A percentile compares a stretch with the other conserved stretches of the same genome.
Evolutionary conservation across 257 asterid genomes (phyloP).

Genomic region (Nicotiana paniculata): DNA sequence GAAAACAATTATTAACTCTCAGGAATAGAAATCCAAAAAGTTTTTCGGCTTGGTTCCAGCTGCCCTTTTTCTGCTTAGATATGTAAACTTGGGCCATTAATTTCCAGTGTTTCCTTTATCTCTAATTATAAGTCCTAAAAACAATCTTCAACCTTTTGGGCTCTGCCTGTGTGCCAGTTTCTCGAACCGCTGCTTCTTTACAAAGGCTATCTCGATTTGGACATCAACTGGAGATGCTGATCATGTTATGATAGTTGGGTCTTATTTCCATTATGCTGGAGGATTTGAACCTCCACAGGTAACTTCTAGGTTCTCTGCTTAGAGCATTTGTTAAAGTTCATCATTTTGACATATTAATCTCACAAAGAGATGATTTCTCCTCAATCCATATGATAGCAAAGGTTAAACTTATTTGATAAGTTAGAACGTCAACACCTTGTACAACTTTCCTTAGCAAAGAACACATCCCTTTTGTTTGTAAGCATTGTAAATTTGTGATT

Average conservation of each 20-base stretch:
- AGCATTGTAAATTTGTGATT: neutral
- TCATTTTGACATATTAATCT: neutral
- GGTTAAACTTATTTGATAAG: neutral
- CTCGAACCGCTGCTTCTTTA: slow-evolving; percentile 95
- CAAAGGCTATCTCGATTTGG: slow-evolving; percentile 95
- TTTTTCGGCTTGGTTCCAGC: neutral
- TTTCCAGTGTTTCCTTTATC: neutral
- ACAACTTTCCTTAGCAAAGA: neutral
- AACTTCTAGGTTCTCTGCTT: slow-evolving; percentile 9
- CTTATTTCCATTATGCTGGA: slow-evolving; percentile 95
- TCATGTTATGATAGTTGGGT: slow-evolving; percentile 83
- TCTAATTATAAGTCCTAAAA: neutral
- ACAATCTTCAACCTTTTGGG: slow-evolving; percentile 8
- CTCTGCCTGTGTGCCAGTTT: slow-evolving; percentile 41
- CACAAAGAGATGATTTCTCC: neutral
- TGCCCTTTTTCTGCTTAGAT: neutral
- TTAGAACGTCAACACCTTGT: neutral
- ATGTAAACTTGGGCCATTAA: neutral
- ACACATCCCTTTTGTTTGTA: neutral
- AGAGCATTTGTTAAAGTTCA: neutral
- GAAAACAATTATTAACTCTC: neutral
- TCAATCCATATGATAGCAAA: neutral
- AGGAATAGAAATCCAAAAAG: neutral
- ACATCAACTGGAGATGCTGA: slow-evolving; percentile 95
- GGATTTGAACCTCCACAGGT: slow-evolving; percentile 98